phyloP scores from a whole-genome alignment of 805 yeast species.

The Nadsonia fulvescens region DNA sequence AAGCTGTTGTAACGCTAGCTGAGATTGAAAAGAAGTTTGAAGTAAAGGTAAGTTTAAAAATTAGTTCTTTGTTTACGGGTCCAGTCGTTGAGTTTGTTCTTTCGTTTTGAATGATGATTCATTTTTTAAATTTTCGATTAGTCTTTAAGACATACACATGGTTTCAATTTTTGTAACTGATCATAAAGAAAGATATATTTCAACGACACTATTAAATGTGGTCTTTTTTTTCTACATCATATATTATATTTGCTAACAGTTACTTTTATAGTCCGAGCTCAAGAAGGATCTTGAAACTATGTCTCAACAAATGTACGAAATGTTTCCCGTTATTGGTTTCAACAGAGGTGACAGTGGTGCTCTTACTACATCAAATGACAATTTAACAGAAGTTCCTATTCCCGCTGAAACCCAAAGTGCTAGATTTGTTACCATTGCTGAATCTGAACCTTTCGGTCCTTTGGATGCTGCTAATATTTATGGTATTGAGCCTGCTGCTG shows the following conservation, averaged over 20 bases:
- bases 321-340: slow-evolving; percentile 47
- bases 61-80: slow-evolving; percentile 2
- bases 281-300: slow-evolving; percentile 21
- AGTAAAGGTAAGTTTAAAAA: slow-evolving; percentile 33
- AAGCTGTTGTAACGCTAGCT: slow-evolving; percentile 62
- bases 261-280: slow-evolving; percentile 4
- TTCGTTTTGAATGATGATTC: slow-evolving; percentile 27
- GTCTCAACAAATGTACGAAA: slow-evolving; percentile 45
- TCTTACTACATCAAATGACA: slow-evolving; percentile 33
- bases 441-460: slow-evolving; percentile 90
- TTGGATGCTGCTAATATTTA: slow-evolving; percentile 80
- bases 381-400: slow-evolving; percentile 84
- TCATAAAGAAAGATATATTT: background rate
- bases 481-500: slow-evolving; percentile 75
- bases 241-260: background rate
- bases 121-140: slow-evolving; percentile 36
- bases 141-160: slow-evolving; percentile 58
- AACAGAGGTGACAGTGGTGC: slow-evolving; percentile 9
- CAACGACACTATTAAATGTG: background rate
- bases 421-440: slow-evolving; percentile 76
- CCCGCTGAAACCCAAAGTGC: slow-evolving; percentile 70
- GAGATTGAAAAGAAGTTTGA: slow-evolving; percentile 47
- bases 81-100: no score
- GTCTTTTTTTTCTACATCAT: background rate
- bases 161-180: slow-evolving; percentile 24